These are phyloP conservation scores for Prunella vulgaris DNA, from an alignment of 257 asterid genomes.

Conservation along the genomic window DNA sequence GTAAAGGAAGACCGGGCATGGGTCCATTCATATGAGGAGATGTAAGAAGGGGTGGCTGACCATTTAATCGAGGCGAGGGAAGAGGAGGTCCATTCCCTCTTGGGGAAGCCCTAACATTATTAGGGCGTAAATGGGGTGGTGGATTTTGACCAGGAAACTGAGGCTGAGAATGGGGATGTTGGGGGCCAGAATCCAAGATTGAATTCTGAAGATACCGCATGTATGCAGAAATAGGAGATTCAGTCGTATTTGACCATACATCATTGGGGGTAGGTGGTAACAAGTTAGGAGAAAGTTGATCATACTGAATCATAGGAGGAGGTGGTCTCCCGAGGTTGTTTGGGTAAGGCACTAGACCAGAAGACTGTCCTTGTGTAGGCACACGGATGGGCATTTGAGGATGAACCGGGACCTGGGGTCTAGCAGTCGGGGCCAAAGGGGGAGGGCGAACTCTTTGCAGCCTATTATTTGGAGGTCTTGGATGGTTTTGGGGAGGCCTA, in stretches of 20 bases:
- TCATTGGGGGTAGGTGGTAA: slow-evolving; percentile 62
- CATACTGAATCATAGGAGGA: slow-evolving; percentile 39
- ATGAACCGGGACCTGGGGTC: slow-evolving; percentile 59
- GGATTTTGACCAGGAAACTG: slow-evolving; percentile 28
- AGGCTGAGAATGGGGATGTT: slow-evolving; percentile 32
- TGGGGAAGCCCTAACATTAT: slow-evolving; percentile 20
- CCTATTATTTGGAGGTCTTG: slow-evolving; percentile 65
- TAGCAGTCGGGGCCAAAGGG: slow-evolving; percentile 60
- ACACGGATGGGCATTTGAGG: slow-evolving; percentile 36
- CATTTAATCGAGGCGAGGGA: slow-evolving; percentile 54
- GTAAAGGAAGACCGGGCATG: slow-evolving; percentile 47
- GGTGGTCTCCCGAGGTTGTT: slow-evolving; percentile 46
- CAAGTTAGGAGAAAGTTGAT: slow-evolving; percentile 46
- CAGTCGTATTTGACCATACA: slow-evolving; percentile 66
- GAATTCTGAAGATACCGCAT: slow-evolving; percentile 88
- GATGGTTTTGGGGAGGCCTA: slow-evolving; percentile 62
- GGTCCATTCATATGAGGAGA: slow-evolving; percentile 66
- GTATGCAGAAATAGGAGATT: slow-evolving; percentile 83
- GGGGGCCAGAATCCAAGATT: slow-evolving; percentile 47
- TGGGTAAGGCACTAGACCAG: slow-evolving; percentile 37
- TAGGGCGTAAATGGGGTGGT: slow-evolving; percentile 15
- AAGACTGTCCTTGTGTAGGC: slow-evolving; percentile 34
- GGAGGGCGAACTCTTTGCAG: slow-evolving; percentile 84
- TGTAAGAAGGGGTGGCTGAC: slow-evolving; percentile 39
- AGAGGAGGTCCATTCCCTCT: slow-evolving; percentile 41